Base-by-base conservation (phyloP, 352 stramenopile genomes). In the Bremia lactucae region DNA sequence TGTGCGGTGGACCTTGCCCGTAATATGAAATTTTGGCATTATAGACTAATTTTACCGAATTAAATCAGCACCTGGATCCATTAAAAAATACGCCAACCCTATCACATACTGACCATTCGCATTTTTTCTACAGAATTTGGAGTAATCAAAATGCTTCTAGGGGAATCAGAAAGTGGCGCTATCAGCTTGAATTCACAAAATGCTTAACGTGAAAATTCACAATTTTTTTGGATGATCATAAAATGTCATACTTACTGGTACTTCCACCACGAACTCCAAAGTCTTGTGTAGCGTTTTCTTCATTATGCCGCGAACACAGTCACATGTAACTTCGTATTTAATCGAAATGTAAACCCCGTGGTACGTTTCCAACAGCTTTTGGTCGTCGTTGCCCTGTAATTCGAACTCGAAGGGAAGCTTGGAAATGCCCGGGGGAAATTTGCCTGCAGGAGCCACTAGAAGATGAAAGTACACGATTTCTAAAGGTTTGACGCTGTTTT, bases 221-320 rank as follows among this genome's bases (percentile, higher is more conserved):
- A 11, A 4, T 1, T 10, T 28, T 1, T 18, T 29, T 33, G 3
- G 2, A 13, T 29, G 7, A 29, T 29, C 28, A 9, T 38, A 22
- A 36, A 9, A 6, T 3, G 6, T 23, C 10, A 11, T 44, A 46
- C 60, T 24, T 16, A 87, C 66, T 20, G 86, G 83, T 6, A 92
- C 77, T 74, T 96, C 81, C 19, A 96, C 83, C 41, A 96, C 86
- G 45, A 96, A 94, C 63, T 96, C 86, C 19, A 95, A 41, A 7
- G 65, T 80, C 36, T 81, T 83, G 53, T 88, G 74, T 33, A 92
- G 48, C 16, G 75, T 86, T 33, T 79, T 83, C 62, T 94, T 88
- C 71, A 95, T 86, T 25, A 93, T 72, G 5, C 86, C 81, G 29
- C 84, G 82, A 29, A 87, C 65, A 49, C 82, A 93, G 47, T 88